Base-by-base conservation (phyloP, 176 grass and related monocot species). In the Phragmites australis region DNA sequence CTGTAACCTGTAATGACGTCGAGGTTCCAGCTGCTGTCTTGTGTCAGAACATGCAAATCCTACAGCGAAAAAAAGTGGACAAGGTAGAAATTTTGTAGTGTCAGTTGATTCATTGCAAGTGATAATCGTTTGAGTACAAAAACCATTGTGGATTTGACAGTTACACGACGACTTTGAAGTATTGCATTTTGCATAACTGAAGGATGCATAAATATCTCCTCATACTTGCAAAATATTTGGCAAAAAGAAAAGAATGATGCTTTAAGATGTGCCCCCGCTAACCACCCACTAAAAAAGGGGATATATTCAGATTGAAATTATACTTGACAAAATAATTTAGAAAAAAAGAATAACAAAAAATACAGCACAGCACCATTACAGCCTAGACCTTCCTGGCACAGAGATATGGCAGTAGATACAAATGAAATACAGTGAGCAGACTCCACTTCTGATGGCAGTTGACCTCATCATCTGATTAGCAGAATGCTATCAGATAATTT, bases 291-390 rank as follows among this genome's bases (percentile, higher is more conserved):
- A 66, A 49, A 71, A 74, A 81, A 40, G 21, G 50, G 48, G 14
- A 22, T 41, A 79, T 3, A 31, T 67, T 79, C 60, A 75, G 31
- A 14, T 47, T 43, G 27, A 79, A 72, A 57, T 45, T 89, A 76
- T 70, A 84, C 32, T 84, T 80, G 45, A 65, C 7, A 21, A 84
- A 72, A 83, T 78, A 83, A 78, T 73, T 78, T 65, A 57, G 40
- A 50, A 50, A 79, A 37, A 47, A 82, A 70, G 6, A 87, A 84
- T 70, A 76, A 61, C 49, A 65, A 73, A 30, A 75, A 84, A 81
- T 75, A 75, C 61, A 75, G 12, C 52, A 75, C 75, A 75, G 60
- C 69, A 42, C 60, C 47, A 59, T 50, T 45, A 80, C 51, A 63
- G 21, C 76, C 53, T 76, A 84, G 27, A 68, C 26, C 62, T 75